Evolutionary conservation across 2,329 filamentous ascomycete species (phyloP).

Genomic region (Aspergillus fumigatiaffinis): DNA sequence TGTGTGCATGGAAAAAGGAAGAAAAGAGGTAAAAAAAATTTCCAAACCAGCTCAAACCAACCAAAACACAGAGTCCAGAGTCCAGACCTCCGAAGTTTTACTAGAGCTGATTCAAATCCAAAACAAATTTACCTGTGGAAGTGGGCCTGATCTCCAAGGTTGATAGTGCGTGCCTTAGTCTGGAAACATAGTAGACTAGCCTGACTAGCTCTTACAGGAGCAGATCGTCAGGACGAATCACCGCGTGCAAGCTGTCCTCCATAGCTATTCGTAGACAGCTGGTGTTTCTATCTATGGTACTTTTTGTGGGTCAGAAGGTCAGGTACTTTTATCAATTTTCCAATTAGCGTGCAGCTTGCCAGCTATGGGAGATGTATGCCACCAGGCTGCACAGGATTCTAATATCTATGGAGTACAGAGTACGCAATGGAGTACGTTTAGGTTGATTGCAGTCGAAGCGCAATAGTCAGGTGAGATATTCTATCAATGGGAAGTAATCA

Average conservation of each 20-base stretch:
- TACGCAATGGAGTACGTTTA: background rate
- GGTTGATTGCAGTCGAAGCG: too few species aligned
- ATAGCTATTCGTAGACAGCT: background rate
- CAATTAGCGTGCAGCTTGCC: background rate
- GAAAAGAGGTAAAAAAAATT: background rate
- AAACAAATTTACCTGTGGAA: background rate
- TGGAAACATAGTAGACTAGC: background rate
- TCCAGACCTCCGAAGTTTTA: constrained; percentile 2
- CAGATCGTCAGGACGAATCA: background rate
- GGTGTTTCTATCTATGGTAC: constrained; percentile 14
- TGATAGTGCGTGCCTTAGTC: too few species aligned
- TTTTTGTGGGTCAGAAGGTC: constrained; percentile 5
- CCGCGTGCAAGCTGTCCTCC: background rate
- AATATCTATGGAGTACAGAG: background rate
- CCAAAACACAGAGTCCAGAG: background rate
- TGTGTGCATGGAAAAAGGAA: background rate
- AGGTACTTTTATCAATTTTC: background rate
- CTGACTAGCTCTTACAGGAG: background rate
- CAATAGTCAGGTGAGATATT: too few species aligned
- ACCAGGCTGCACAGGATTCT: background rate
- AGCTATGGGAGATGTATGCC: background rate
- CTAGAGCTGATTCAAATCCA: background rate
- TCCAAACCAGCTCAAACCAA: background rate
- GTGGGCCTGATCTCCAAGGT: constrained; percentile 1
- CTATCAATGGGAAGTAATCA: background rate